Base-by-base conservation (phyloP, 139 green algal genomes). In the Tetratostichococcus sp. region DNA sequence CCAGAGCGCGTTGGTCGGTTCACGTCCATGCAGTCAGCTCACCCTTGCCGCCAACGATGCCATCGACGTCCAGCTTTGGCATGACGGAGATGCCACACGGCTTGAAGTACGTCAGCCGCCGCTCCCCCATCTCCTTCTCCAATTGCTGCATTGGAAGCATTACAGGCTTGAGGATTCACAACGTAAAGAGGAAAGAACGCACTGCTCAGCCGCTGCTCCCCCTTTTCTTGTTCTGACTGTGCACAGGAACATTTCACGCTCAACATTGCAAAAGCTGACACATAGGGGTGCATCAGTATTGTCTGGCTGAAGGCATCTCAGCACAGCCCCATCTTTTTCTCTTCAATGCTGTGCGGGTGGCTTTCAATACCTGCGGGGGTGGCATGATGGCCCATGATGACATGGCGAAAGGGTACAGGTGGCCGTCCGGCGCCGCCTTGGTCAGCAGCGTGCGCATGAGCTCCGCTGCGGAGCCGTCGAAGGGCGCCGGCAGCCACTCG, bases 321-420 rank as follows among this genome's bases (percentile, higher is more conserved):
- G n/a, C n/a, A n/a, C n/a, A n/a, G n/a, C n/a, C n/a, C n/a, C n/a
- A n/a, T n/a, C n/a, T n/a, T n/a, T n/a, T n/a, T n/a, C n/a, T n/a
- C n/a, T n/a, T n/a, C n/a, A n/a, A n/a, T n/a, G n/a, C n/a, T n/a
- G n/a, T n/a, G n/a, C n/a, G n/a, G n/a, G n/a, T n/a, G n/a, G n/a
- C n/a, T n/a, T n/a, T n/a, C n/a, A n/a, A 26, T 4, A 72, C 78
- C n/a, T 82, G 81, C 16, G 94, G 94, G 11, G 95, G 95, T 0
- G 96, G 96, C 96, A 99, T 99, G 71, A 99, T 86, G 50, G 87
- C 86, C 69, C 87, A 92, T 21, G 75, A 89, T 73, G 86, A 91
- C 93, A 99, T 98, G 73, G 96, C 88, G 80, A 98, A 90, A 43
- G 96, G 94, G 77, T 94, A 94, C 23, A 98, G 66, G 86, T 97